Conservation (phyloP, 2,329 filamentous ascomycete species). For the Aspergillus sp. region DNA sequence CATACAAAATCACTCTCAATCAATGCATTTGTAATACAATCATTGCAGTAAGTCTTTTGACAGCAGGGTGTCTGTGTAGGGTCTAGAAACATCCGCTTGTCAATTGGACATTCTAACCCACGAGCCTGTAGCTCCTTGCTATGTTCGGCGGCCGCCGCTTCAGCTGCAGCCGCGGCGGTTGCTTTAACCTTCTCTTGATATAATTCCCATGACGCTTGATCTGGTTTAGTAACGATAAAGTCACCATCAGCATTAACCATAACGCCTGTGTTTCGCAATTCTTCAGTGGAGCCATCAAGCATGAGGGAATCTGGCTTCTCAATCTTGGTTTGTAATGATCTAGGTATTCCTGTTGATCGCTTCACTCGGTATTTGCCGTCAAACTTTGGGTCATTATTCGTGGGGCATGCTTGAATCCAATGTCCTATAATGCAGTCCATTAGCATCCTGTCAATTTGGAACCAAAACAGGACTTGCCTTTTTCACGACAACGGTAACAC, state of each 20-base stretch:
- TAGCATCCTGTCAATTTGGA: not conserved
- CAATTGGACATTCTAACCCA: constrained; percentile 89
- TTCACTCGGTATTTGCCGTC: constrained; percentile 92
- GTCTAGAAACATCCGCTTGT: constrained; percentile 97
- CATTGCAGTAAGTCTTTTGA: constrained; percentile 97
- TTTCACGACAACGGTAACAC: constrained; percentile 93
- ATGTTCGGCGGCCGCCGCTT: constrained; percentile 72
- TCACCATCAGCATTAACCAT: constrained; percentile 98
- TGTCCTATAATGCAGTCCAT: constrained; percentile 59
- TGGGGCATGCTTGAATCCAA: constrained; percentile 97
- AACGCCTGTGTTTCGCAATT: constrained; percentile 79
- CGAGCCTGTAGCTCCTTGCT: constrained; percentile 85
- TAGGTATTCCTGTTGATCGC: constrained; percentile 93
- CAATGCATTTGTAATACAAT: constrained; percentile 98
- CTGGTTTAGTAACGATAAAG: constrained; percentile 93
- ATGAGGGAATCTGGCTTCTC: constrained; percentile 80
- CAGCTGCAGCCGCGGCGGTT: constrained; percentile 76
- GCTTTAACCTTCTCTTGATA: constrained; percentile 93
- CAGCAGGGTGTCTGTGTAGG: constrained; percentile 99
- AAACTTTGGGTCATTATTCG: constrained; percentile 96
- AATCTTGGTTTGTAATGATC: constrained; percentile 91
- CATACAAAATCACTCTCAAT: constrained; percentile 98
- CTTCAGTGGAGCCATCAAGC: constrained; percentile 74
- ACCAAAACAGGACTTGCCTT: constrained; percentile 54
- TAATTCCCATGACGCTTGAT: constrained; percentile 94